phyloP scores from a whole-genome alignment of 495 filamentous ascomycete genomes.

The Aspergillus steynii region DNA sequence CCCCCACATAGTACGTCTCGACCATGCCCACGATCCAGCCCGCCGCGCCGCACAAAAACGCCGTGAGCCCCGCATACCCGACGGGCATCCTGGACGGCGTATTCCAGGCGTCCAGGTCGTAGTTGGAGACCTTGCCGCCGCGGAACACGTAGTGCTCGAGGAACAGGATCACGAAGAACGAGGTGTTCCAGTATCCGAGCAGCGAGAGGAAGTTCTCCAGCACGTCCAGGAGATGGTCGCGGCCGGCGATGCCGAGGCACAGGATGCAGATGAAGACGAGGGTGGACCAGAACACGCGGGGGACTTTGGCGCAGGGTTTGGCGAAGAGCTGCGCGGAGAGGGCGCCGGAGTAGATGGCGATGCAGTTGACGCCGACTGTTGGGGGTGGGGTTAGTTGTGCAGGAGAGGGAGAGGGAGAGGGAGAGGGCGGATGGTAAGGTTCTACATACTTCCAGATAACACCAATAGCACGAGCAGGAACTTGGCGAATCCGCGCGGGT shows the following conservation, averaged over 20 bases:
- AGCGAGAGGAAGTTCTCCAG: slow-evolving; percentile 57
- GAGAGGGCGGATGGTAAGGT: neutral
- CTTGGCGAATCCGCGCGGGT: slow-evolving; percentile 59
- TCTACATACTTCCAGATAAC: slow-evolving; percentile 41
- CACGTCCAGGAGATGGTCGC: slow-evolving; percentile 37
- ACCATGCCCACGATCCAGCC: slow-evolving; percentile 42
- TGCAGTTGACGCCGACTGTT: slow-evolving; percentile 39
- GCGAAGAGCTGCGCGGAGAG: slow-evolving; percentile 45
- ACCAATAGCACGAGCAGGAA: slow-evolving; percentile 57
- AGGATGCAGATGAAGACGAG: slow-evolving; percentile 41
- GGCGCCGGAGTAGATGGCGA: slow-evolving; percentile 43
- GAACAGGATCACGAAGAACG: slow-evolving; percentile 58
- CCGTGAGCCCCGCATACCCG: slow-evolving; percentile 28
- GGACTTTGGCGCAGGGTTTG: slow-evolving; percentile 39
- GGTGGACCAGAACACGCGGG: slow-evolving; percentile 44
- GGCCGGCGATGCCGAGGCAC: slow-evolving; percentile 41
- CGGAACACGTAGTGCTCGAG: slow-evolving; percentile 63
- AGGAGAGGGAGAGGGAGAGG: neutral
- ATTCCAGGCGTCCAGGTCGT: slow-evolving; percentile 41
- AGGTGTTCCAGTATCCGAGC: slow-evolving; percentile 61
- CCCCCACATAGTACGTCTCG: slow-evolving; percentile 38
- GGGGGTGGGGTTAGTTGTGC: slow-evolving; percentile 3
- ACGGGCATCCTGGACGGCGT: slow-evolving; percentile 31
- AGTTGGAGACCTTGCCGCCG: slow-evolving; percentile 44
- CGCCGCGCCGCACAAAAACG: slow-evolving; percentile 35